Conservation (phyloP, 106 monocot genomes). For the Dioscorea dumetorum region DNA sequence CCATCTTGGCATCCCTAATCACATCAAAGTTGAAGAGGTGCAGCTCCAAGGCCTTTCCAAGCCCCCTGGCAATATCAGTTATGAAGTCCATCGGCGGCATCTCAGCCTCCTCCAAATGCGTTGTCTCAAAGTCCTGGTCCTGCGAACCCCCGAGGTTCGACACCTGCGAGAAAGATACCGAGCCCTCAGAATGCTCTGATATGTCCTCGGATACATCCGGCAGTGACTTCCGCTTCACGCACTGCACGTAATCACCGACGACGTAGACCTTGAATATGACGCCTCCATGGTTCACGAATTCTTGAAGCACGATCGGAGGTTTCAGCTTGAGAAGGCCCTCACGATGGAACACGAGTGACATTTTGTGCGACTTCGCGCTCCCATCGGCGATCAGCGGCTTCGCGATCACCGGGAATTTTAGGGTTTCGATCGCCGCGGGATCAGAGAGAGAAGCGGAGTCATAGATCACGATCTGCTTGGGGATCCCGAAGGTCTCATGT, state of each 20-base stretch:
- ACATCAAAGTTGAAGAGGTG: slow-evolving; percentile 66
- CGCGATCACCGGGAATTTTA: slow-evolving; percentile 48
- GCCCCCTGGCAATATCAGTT: slow-evolving; percentile 35
- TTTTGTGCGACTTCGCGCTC: slow-evolving; percentile 47
- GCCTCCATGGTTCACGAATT: slow-evolving; percentile 67
- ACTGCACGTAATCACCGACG: slow-evolving; percentile 48
- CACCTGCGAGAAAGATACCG: slow-evolving; percentile 47
- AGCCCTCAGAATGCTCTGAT: slow-evolving; percentile 4
- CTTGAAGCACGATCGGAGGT: slow-evolving; percentile 59
- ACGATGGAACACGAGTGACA: slow-evolving; percentile 43
- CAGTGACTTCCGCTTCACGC: slow-evolving; percentile 59
- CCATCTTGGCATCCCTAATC: slow-evolving; percentile 42
- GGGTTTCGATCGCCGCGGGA: slow-evolving; percentile 7
- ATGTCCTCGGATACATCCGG: slow-evolving; percentile 34
- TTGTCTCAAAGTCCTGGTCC: slow-evolving; percentile 14
- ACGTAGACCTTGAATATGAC: slow-evolving; percentile 73
- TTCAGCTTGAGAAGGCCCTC: slow-evolving; percentile 32
- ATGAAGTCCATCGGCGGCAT: slow-evolving; percentile 44
- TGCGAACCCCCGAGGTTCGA: slow-evolving; percentile 30
- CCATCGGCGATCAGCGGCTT: slow-evolving; percentile 65
- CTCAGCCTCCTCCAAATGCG: slow-evolving; percentile 30
- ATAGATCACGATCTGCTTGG: slow-evolving; percentile 37
- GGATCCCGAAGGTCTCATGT: slow-evolving; percentile 39
- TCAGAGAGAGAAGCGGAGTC: slow-evolving; percentile 26
- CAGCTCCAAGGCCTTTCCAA: slow-evolving; percentile 35